Percentiles rank a stretch among this genome's conserved stretches.
phyloP scores from a whole-genome alignment of 257 asterid genomes.

The Solanum megistacrolobum region DNA sequence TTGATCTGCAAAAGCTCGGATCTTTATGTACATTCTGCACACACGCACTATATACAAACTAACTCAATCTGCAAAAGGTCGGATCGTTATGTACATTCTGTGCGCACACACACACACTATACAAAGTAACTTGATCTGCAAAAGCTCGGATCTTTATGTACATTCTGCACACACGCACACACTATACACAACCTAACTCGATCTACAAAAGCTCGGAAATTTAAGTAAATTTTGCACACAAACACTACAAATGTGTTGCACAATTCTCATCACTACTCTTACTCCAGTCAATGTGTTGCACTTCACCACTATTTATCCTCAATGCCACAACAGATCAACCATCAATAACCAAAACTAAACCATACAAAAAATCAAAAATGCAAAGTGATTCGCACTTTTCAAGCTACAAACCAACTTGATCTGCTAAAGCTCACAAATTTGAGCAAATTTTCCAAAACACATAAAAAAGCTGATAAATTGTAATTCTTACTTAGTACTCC shows the following conservation, averaged over 20 bases:
- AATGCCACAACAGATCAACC: background rate
- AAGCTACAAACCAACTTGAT: background rate
- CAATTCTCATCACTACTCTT: background rate
- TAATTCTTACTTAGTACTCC: background rate
- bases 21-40: background rate
- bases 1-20: background rate
- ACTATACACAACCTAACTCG: background rate
- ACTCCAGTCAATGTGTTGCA: slow-evolving; percentile 23
- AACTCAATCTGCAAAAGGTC: background rate
- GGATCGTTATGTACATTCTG: background rate
- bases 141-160: background rate
- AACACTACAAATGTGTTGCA: background rate
- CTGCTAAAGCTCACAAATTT: background rate
- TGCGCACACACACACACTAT: background rate
- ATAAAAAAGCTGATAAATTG: too few relatives aligned
- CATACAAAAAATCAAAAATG: background rate
- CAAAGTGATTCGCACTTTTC: background rate
- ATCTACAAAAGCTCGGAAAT: background rate
- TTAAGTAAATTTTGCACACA: background rate
- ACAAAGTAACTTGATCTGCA: background rate
- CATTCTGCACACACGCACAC: background rate
- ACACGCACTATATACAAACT: too few relatives aligned
- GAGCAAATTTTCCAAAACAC: background rate
- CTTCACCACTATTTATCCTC: slow-evolving; percentile 18
- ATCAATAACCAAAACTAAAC: background rate